These are phyloP conservation scores for Alternaria rosae DNA, from an alignment of 2,329 filamentous ascomycete genomes.

Conservation along the genomic window DNA sequence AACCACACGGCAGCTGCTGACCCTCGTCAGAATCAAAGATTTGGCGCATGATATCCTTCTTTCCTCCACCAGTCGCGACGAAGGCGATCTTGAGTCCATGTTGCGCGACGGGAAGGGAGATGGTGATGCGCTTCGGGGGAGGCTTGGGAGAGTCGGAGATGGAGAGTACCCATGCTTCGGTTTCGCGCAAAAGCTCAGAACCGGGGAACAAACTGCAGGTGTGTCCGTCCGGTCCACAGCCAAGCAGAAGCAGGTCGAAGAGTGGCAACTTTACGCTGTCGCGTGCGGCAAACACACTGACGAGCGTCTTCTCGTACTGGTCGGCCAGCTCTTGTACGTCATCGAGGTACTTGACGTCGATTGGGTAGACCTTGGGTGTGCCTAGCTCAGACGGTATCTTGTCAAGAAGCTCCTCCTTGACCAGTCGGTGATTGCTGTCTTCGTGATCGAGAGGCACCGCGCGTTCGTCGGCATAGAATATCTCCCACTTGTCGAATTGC, in stretches of 20 bases:
- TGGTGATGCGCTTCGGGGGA: constrained; percentile 86
- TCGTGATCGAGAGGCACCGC: constrained; percentile 89
- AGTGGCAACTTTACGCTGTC: constrained; percentile 94
- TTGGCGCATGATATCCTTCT: constrained; percentile 89
- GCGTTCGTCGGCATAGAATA: constrained; percentile 98
- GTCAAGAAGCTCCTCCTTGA: constrained; percentile 87
- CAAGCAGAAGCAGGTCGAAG: constrained; percentile 92
- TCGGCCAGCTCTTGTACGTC: constrained; percentile 93
- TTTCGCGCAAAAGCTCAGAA: constrained; percentile 84
- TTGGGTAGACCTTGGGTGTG: constrained; percentile 77
- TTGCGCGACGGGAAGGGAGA: constrained; percentile 88
- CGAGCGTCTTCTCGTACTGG: constrained; percentile 87
- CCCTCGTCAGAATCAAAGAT: constrained; percentile 85
- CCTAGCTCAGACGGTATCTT: constrained; percentile 77
- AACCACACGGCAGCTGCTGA: constrained; percentile 77
- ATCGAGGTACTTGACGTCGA: constrained; percentile 72
- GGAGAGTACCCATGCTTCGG: constrained; percentile 87
- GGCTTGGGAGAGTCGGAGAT: constrained; percentile 96
- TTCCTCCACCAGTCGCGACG: constrained; percentile 85
- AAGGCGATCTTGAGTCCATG: constrained; percentile 89
- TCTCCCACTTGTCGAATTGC: constrained; percentile 89
- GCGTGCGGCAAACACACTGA: constrained; percentile 84
- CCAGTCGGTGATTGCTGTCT: constrained; percentile 91
- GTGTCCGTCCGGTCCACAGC: constrained; percentile 94
- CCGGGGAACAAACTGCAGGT: constrained; percentile 96